A percentile compares a stretch with the other conserved stretches of the same genome.
These are phyloP conservation scores for Xylaria sp. DNA, from an alignment of 495 filamentous ascomycete species.

Conservation along the genomic window DNA sequence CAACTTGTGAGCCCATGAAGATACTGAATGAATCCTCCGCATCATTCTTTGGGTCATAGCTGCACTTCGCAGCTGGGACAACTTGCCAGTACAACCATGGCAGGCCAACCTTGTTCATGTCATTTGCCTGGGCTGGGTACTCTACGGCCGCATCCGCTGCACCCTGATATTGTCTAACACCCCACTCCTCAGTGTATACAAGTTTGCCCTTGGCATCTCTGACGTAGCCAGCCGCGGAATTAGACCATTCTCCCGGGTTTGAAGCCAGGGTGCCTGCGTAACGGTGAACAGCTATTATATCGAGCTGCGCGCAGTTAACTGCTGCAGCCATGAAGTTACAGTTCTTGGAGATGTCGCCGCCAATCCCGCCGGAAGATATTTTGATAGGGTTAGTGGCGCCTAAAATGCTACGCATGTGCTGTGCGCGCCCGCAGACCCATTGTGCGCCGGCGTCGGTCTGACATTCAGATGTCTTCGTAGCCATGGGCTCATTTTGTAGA, in stretches of 20 bases:
- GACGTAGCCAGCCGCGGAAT: conserved; percentile 26
- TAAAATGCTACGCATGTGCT: conserved; percentile 32
- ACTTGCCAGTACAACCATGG: conserved; percentile 41
- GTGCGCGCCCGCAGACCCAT: conserved; percentile 45
- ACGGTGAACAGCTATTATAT: conserved; percentile 39
- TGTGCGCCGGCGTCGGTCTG: conserved; percentile 36
- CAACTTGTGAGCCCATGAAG: conserved; percentile 30
- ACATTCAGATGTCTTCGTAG: conserved; percentile 30
- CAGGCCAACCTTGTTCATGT: conserved; percentile 34
- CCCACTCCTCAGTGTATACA: conserved; percentile 40
- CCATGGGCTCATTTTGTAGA: conserved; percentile 50
- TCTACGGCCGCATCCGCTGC: conserved; percentile 29
- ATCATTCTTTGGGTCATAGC: conserved; percentile 32
- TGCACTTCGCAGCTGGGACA: conserved; percentile 31
- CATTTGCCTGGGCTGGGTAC: conserved; percentile 36
- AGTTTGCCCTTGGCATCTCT: conserved; percentile 36
- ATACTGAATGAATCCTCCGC: conserved; percentile 32
- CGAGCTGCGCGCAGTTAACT: conserved; percentile 33
- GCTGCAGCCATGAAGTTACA: conserved; percentile 36
- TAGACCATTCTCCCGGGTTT: conserved; percentile 32
- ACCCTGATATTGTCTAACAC: conserved; percentile 31
- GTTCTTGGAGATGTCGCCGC: conserved; percentile 37
- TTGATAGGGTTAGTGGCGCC: conserved; percentile 35
- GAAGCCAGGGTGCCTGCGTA: conserved; percentile 33
- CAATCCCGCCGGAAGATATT: conserved; percentile 39